Conservation (phyloP, 2,329 filamentous ascomycete genomes). For the Aureobasidium sp. region DNA sequence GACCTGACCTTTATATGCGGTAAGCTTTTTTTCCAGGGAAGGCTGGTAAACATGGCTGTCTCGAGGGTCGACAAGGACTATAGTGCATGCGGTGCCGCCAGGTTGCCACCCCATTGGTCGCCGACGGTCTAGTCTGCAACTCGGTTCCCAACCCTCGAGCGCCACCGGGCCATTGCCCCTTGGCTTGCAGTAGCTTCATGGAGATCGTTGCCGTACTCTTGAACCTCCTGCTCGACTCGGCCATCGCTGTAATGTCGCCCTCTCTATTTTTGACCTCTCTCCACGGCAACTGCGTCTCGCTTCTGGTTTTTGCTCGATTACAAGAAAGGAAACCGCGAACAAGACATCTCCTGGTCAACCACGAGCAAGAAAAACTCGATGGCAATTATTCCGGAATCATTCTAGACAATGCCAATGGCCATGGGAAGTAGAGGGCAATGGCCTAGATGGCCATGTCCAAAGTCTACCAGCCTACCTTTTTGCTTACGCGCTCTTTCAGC, state of each 20-base stretch:
- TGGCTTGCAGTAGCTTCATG: not conserved
- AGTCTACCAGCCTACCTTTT: not conserved
- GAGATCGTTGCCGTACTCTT: not conserved
- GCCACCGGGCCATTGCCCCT: not conserved
- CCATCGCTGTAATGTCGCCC: not conserved
- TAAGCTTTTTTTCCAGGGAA: not conserved
- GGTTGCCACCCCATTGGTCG: not conserved
- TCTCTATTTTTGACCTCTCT: conserved; percentile 2
- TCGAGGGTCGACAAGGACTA: not conserved
- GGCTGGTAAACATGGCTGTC: conserved; percentile 4
- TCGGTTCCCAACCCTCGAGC: not conserved
- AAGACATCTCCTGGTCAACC: not conserved
- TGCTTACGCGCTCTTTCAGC: not conserved
- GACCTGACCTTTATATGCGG: not conserved
- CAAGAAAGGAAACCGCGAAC: not conserved
- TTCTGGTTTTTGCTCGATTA: not conserved
- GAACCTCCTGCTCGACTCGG: not conserved
- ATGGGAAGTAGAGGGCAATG: not conserved
- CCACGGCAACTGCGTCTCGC: not conserved
- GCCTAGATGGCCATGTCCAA: not conserved
- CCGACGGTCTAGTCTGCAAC: not conserved
- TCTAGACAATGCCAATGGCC: not conserved
- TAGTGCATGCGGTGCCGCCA: not conserved
- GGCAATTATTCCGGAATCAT: not conserved
- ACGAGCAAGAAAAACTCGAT: not conserved